Evolutionary conservation across 805 yeast genomes (phyloP), one percentile per base, ranked within the genome.

Genomic region (Myxozyma mucilagina): DNA sequence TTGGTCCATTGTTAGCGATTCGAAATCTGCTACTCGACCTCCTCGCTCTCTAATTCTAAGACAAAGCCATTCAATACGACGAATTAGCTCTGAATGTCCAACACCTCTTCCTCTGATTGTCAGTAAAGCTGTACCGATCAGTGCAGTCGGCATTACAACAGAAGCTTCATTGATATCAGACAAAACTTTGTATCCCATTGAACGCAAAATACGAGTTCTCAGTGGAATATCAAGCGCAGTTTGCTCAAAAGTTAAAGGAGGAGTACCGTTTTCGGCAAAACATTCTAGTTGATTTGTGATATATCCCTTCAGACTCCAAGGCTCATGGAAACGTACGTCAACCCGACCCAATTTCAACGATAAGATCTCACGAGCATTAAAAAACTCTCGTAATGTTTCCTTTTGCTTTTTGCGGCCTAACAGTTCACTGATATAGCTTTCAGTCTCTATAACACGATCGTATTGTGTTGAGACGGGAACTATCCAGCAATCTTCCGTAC

Each of bases 401-500:
- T 79, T 80, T 58, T 77, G 77, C 71, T 84, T 84, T 68, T 84
- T 87, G 51, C 76, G 75, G 29, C 87, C 87, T 50, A 82, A 75
- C 53, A 84, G 75, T 69, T 84, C 87, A 47, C 79, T 78, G 32
- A 83, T 79, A 67, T 83, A 84, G 1, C 84, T 80, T 58, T 76
- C 79, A 5, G 77, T 76, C 69, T 84, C 88, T 53, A 83, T 82
- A 9, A 84, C 82, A 60, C 84, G 76, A 71, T 84, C 88, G 66
- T 84, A 84, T 60, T 82, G 83, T 29, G 85, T 82, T 20, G 86
- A 77, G 1, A 84, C 76, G 0, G 88, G 88, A 59, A 81, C 81
- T 51, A 84, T 72, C 75, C 76, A 76, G 35, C 75, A 69, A 59
- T 77, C 80, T 41, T 74, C 70, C 8, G 73, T 74, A 2, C 74